Conservation (phyloP, 1,139 yeast genomes). For the Nakaseomyces delphensis region DNA sequence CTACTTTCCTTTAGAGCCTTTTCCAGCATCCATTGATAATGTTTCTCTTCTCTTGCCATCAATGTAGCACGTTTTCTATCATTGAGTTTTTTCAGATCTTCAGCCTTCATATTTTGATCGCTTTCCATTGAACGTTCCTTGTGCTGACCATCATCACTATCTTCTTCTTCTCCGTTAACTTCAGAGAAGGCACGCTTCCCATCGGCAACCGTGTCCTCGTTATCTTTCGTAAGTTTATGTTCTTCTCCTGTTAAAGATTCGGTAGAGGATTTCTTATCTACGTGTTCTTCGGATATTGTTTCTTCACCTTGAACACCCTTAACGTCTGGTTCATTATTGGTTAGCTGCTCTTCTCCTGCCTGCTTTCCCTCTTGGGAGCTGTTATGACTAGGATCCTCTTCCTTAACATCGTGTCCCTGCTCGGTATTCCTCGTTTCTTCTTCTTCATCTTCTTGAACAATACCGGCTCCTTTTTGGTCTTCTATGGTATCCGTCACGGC, state of each 20-base stretch:
- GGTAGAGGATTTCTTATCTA: too few relatives aligned
- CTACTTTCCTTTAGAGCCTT: conserved; percentile 34
- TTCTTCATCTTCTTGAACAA: conserved; percentile 8
- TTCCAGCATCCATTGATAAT: conserved; percentile 34
- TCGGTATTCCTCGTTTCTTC: conserved; percentile 15
- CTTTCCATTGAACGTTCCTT: too few relatives aligned
- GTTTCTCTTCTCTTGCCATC: conserved; percentile 34
- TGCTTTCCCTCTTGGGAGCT: neutral
- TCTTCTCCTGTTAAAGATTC: too few relatives aligned
- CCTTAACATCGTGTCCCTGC: neutral
- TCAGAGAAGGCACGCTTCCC: too few relatives aligned
- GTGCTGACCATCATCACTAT: neutral
- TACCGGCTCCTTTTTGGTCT: neutral
- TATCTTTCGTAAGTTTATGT: too few relatives aligned
- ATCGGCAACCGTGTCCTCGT: neutral
- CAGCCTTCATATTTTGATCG: too few relatives aligned
- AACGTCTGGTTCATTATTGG: too few relatives aligned
- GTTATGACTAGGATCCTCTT: conserved; percentile 10
- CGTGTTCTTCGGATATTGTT: too few relatives aligned
- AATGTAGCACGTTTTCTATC: conserved; percentile 31
- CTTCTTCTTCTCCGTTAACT: neutral
- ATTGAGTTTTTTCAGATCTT: conserved; percentile 11
- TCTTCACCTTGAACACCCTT: neutral
- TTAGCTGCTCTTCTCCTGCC: conserved; percentile 9
- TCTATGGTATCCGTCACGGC: conserved; percentile 10